Evolutionary conservation across 345 rosid genomes (phyloP).

Genomic region (Isatis tinctoria): DNA sequence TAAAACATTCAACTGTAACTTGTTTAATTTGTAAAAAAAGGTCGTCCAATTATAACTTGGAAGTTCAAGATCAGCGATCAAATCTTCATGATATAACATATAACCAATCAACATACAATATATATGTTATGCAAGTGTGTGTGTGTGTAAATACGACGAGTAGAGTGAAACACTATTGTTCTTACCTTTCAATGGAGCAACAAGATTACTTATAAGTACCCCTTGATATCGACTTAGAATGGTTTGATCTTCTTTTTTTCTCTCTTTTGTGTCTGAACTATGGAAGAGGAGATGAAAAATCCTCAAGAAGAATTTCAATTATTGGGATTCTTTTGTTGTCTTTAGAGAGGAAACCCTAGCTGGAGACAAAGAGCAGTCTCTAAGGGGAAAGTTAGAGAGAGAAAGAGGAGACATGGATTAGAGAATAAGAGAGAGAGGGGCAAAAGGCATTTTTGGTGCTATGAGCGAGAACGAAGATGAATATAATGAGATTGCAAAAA

Average conservation of each 20-base stretch:
- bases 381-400: conserved; percentile 32
- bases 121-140: neutral
- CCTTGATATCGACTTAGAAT: neutral
- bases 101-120: neutral
- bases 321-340: neutral
- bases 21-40: neutral
- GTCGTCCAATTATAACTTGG: neutral
- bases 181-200: conserved; percentile 21
- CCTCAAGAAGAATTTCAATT: neutral
- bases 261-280: neutral
- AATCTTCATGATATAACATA: conserved; percentile 1
- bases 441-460: conserved; percentile 31
- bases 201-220: conserved; percentile 4
- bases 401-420: neutral
- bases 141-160: neutral
- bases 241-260: conserved; percentile 12
- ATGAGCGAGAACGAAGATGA: conserved; percentile 14
- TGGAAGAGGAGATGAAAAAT: neutral
- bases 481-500: conserved; percentile 19
- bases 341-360: conserved; percentile 31
- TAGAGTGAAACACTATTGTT: neutral
- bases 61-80: neutral
- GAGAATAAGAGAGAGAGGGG: conserved; percentile 1
- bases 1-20: neutral
- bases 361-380: conserved; percentile 19